Evolutionary conservation across 176 grass and related monocot species (phyloP).

Genomic region (Triticum timopheevii): DNA sequence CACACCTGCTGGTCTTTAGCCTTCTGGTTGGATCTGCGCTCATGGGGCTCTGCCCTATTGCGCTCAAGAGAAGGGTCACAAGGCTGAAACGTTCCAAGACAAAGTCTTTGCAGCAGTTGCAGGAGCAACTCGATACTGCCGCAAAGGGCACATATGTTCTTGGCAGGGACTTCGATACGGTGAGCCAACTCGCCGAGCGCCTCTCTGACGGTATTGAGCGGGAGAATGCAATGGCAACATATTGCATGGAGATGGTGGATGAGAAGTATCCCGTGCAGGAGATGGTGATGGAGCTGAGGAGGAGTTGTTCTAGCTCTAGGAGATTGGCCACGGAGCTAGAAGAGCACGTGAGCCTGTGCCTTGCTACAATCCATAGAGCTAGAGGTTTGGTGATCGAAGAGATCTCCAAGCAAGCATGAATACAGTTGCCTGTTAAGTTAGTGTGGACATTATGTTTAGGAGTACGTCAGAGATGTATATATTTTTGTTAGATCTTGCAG

Average conservation of each 20-base stretch:
- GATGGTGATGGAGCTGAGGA: conserved; percentile 41
- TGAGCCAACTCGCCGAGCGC: conserved; percentile 34
- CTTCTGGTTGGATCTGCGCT: conserved; percentile 35
- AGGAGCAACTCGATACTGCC: conserved; percentile 43
- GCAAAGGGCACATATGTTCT: conserved; percentile 56
- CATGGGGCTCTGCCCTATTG: conserved; percentile 18
- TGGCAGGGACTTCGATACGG: conserved; percentile 43
- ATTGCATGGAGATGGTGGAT: conserved; percentile 21
- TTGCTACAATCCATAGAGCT: conserved; percentile 49
- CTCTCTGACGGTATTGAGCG: conserved; percentile 43
- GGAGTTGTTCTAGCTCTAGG: conserved; percentile 27
- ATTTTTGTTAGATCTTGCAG: background rate
- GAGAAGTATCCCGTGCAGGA: conserved; percentile 25
- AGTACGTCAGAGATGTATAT: background rate
- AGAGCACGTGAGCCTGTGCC: conserved; percentile 45
- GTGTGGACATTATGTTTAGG: conserved; percentile 6
- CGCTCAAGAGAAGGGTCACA: background rate
- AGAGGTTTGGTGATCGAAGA: conserved; percentile 42
- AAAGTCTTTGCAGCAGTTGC: background rate
- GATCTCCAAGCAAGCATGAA: conserved; percentile 28
- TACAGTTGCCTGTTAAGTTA: background rate
- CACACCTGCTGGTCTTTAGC: conserved; percentile 29
- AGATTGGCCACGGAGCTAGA: conserved; percentile 36
- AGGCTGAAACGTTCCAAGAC: background rate
- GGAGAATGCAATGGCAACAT: conserved; percentile 41